These are phyloP conservation scores for Boletus rufocinnamomeus DNA, from an alignment of 768 basidiomycete genomes.

Conservation along the genomic window DNA sequence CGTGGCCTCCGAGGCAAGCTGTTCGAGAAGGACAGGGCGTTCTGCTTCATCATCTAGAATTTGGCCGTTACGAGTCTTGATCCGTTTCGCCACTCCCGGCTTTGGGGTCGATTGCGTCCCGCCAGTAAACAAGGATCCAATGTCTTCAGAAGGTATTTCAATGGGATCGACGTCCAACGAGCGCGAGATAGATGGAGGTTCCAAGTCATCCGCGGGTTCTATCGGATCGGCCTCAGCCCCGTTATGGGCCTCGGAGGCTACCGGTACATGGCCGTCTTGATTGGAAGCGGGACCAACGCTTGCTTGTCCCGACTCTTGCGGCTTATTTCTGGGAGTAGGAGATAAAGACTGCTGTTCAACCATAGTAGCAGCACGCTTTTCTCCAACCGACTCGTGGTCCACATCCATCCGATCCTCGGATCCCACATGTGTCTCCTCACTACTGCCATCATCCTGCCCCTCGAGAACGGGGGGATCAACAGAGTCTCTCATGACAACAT, in stretches of 20 bases:
- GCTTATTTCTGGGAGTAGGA: neutral
- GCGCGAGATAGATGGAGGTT: constrained; percentile 12
- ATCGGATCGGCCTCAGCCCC: constrained; percentile 41
- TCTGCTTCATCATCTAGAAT: constrained; percentile 29
- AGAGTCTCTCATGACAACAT: constrained; percentile 14
- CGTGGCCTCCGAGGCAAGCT: constrained; percentile 20
- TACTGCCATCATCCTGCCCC: constrained; percentile 8
- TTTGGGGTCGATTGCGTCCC: constrained; percentile 27
- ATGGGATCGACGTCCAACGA: constrained; percentile 32
- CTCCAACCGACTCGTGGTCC: constrained; percentile 8
- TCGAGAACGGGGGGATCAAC: neutral
- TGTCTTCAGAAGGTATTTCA: constrained; percentile 22
- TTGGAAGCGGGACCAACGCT: constrained; percentile 20
- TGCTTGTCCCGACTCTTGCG: constrained; percentile 5
- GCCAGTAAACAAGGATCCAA: neutral
- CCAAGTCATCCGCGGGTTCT: constrained; percentile 43
- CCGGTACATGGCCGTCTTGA: neutral
- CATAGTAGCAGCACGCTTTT: neutral
- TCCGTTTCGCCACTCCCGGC: constrained; percentile 41
- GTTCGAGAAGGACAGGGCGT: constrained; percentile 24
- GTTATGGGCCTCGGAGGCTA: neutral
- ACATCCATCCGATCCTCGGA: constrained; percentile 20
- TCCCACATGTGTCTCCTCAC: constrained; percentile 26
- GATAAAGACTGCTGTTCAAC: neutral
- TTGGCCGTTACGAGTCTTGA: constrained; percentile 44